Conservation (phyloP, 805 yeast genomes). For the Teunomyces cretensis region DNA sequence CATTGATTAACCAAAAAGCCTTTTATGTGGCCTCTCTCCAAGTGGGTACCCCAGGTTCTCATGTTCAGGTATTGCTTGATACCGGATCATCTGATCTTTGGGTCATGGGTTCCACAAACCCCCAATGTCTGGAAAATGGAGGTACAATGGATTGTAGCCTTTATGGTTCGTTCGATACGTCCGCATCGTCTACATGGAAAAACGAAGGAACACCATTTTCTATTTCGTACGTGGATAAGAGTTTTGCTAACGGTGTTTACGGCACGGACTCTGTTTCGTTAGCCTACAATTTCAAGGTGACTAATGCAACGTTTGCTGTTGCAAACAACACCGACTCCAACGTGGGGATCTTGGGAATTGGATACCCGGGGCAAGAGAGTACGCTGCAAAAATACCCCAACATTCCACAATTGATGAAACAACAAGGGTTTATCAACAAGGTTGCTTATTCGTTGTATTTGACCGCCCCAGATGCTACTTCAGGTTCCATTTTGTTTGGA, state of each 20-base stretch:
- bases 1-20: constrained; percentile 9
- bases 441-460: constrained; percentile 64
- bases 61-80: constrained; percentile 60
- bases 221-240: constrained; percentile 49
- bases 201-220: constrained; percentile 20
- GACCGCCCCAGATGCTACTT: constrained; percentile 37
- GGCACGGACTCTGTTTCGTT: constrained; percentile 21
- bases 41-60: constrained; percentile 60
- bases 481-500: constrained; percentile 68
- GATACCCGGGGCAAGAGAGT: constrained; percentile 13
- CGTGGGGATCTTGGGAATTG: constrained; percentile 22
- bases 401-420: constrained; percentile 60
- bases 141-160: constrained; percentile 20
- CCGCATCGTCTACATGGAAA: constrained; percentile 14
- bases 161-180: constrained; percentile 19
- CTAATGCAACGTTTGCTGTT: constrained; percentile 16
- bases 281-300: constrained; percentile 11
- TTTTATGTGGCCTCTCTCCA: constrained; percentile 16
- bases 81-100: constrained; percentile 78
- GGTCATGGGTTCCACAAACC: constrained; percentile 36
- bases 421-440: constrained; percentile 55
- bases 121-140: constrained; percentile 22
- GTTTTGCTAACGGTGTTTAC: constrained; percentile 54
- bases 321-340: constrained; percentile 13
- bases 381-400: constrained; percentile 50